Conservation (phyloP, 306 rosid genomes). For the Phaseolus lunatus region DNA sequence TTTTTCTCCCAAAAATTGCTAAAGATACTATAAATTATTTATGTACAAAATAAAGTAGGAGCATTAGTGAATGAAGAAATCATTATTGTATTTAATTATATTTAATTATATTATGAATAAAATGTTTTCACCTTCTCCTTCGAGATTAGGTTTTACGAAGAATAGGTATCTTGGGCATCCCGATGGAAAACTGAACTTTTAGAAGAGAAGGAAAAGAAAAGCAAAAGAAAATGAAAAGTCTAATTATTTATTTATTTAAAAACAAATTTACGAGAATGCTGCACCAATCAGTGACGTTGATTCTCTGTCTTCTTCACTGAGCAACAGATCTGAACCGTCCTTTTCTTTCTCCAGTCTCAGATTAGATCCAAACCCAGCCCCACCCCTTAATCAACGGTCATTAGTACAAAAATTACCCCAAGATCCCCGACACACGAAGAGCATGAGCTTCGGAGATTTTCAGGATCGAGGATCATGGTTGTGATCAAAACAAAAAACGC, state of each 20-base stretch:
- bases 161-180: neutral
- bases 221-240: neutral
- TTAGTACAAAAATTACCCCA: neutral
- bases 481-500: slow-evolving; percentile 17
- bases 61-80: neutral
- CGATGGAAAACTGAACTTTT: neutral
- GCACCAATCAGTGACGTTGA: slow-evolving; percentile 40
- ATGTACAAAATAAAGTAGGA: neutral
- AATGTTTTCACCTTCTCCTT: too few relatives aligned
- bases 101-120: too few relatives aligned
- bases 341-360: slow-evolving; percentile 21
- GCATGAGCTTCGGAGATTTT: neutral
- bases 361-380: neutral
- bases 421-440: neutral
- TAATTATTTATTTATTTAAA: neutral
- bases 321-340: slow-evolving; percentile 44
- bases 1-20: neutral
- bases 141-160: too few relatives aligned
- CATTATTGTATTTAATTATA: too few relatives aligned
- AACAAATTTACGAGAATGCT: neutral
- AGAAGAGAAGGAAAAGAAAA: neutral
- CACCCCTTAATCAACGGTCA: slow-evolving; percentile 1
- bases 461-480: neutral
- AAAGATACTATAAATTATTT: neutral
- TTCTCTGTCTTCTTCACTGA: slow-evolving; percentile 22